Evolutionary conservation across 192 early-diverging fungal genomes (phyloP).

Genomic region (Backusella circina): DNA sequence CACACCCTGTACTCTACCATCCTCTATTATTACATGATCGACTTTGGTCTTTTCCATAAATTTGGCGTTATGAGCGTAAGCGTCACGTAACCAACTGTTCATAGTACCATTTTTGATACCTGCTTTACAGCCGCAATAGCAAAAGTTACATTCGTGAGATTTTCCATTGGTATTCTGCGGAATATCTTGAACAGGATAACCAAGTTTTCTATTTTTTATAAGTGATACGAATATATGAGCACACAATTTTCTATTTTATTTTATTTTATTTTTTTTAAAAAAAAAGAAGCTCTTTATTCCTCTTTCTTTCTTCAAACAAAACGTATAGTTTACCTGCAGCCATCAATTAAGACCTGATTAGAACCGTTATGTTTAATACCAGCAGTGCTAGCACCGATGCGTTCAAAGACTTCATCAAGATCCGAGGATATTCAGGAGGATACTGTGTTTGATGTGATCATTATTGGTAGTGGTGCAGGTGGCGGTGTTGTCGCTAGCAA

Average conservation of each 20-base stretch:
- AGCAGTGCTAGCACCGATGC: conserved; percentile 51
- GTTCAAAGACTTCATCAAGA: conserved; percentile 32
- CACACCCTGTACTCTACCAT: conserved; percentile 60
- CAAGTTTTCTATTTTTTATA: conserved; percentile 40
- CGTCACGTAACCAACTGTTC: conserved; percentile 66
- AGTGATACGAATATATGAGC: too few species aligned
- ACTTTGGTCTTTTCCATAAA: conserved; percentile 60
- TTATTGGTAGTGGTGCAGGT: conserved; percentile 68
- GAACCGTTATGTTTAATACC: conserved; percentile 58
- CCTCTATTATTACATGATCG: conserved; percentile 49
- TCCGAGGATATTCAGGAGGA: neutral
- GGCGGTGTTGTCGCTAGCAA: conserved; percentile 65
- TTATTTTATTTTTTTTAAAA: neutral
- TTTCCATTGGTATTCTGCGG: conserved; percentile 65
- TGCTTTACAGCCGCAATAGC: conserved; percentile 61
- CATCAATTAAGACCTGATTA: conserved; percentile 63
- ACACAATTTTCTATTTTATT: too few species aligned
- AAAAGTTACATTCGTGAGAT: conserved; percentile 60
- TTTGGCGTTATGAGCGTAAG: conserved; percentile 53
- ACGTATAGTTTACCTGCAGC: conserved; percentile 41
- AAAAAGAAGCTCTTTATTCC: neutral
- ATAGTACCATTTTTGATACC: conserved; percentile 67
- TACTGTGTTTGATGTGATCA: conserved; percentile 51
- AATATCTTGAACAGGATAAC: conserved; percentile 49
- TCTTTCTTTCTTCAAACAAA: too few species aligned